Evolutionary conservation across 2,329 filamentous ascomycete species (phyloP).

Genomic region (Hypoxylon sp.): DNA sequence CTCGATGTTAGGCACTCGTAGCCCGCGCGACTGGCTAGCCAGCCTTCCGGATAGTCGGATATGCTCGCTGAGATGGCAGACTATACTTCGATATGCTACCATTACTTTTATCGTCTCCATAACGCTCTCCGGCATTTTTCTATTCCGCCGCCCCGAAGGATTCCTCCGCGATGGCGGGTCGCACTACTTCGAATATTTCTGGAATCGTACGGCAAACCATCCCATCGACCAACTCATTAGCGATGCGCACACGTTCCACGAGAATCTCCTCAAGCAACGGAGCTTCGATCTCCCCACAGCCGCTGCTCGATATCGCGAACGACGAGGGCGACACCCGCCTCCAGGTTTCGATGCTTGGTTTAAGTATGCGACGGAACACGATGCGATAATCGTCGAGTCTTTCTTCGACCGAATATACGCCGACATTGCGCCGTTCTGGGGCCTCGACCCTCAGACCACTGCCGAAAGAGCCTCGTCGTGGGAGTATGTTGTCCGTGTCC

Average conservation of each 20-base stretch:
- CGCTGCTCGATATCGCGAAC: constrained; percentile 68
- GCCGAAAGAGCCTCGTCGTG: constrained; percentile 60
- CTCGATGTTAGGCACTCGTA: constrained; percentile 36
- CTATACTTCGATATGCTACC: constrained; percentile 45
- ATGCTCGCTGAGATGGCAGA: constrained; percentile 42
- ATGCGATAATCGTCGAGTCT: constrained; percentile 72
- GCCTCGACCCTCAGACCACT: constrained; percentile 61
- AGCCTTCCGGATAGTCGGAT: constrained; percentile 46
- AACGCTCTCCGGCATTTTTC: constrained; percentile 45
- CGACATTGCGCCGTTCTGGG: constrained; percentile 74
- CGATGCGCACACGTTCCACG: constrained; percentile 62
- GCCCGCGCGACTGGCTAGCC: constrained; percentile 43
- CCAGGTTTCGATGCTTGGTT: constrained; percentile 76
- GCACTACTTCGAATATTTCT: constrained; percentile 49
- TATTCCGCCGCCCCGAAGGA: constrained; percentile 46
- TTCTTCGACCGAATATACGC: constrained; percentile 77
- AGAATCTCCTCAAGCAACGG: constrained; percentile 60
- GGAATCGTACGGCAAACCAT: constrained; percentile 54
- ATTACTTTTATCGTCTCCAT: constrained; percentile 47
- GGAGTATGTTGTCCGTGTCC: constrained; percentile 64
- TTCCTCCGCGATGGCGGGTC: constrained; percentile 40
- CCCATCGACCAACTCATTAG: constrained; percentile 67
- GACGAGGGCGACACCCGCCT: constrained; percentile 72
- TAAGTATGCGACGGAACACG: constrained; percentile 64
- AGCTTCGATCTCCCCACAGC: constrained; percentile 66